Base-by-base conservation (phyloP, 805 yeast genomes). In the Jamesozyma jinghongensis region DNA sequence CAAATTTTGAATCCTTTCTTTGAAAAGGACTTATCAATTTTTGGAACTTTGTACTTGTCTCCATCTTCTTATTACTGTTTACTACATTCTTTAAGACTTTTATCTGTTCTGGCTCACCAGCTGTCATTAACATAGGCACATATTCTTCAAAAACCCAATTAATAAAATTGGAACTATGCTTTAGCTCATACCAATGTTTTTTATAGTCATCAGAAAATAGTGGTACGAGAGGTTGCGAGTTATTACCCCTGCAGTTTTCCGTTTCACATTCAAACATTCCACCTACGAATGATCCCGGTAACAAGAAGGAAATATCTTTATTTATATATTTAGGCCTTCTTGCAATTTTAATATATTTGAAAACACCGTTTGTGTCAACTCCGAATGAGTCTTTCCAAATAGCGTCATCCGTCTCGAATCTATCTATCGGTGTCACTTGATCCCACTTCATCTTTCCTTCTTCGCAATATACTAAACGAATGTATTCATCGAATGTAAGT, bases 201-300 rank as follows among this genome's bases (percentile, higher is more conserved):
- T 70, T 60, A 27, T 71, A 63, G 40, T 71, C 70, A 43, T 79
- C 84, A 0, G 85, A 79, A n/a, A 73, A 53, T 28, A 81, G 54
- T 0, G 87, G 86, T 28, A 66, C 49, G 3, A 79, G 43, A 0
- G 85, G 82, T 4, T 44, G 53, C 3, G 74, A 54, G 6, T 54
- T 48, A 0, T 59, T 42, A 1, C 52, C 33, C 32, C 61, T 63
- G 49, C 80, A 75, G 12, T 41, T 3, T 5, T 41, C 8, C 32
- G 45, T 36, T 19, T 68, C 59, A 50, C 83, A 77, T 40, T 68
- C 68, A 55, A 70, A 82, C 2, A 81, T 48, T 0, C 78, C 86
- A 5, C 88, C 90, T 2, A 82, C 73, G 61, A 74, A 73, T 0
- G 77, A 69, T 16, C 68, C 63, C 0, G 86, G 85, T 13, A 74